phyloP scores from a whole-genome alignment of 768 basidiomycete species.

The Cystofilobasidium capitatum region DNA sequence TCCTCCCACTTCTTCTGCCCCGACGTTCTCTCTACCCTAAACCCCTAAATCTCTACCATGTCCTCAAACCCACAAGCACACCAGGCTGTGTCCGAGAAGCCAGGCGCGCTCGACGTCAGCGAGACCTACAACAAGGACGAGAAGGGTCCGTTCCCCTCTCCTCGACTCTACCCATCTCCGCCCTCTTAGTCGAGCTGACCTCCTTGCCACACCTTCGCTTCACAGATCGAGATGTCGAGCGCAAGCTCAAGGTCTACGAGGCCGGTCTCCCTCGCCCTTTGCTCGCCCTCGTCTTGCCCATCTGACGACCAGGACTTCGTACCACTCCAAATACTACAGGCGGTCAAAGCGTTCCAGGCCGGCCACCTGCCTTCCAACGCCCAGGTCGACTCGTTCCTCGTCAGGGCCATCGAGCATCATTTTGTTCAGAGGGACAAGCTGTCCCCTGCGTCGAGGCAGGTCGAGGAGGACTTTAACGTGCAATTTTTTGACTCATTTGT shows the following conservation, averaged over 20 bases:
- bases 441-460: slow-evolving; percentile 62
- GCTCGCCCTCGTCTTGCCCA: neutral
- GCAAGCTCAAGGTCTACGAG: neutral
- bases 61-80: neutral
- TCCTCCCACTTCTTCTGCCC: neutral
- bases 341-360: slow-evolving; percentile 66
- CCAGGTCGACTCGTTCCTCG: slow-evolving; percentile 64
- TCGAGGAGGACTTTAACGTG: slow-evolving; percentile 53
- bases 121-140: neutral
- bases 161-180: too few relatives aligned
- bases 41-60: neutral
- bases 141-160: neutral
- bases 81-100: neutral
- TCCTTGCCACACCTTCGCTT: too few relatives aligned
- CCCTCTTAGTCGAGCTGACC: too few relatives aligned
- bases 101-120: neutral
- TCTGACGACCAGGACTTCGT: neutral
- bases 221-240: neutral
- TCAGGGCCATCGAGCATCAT: slow-evolving; percentile 39
- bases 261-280: neutral
- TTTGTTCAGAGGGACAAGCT: slow-evolving; percentile 57
- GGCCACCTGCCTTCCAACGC: slow-evolving; percentile 41
- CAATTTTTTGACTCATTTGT: neutral
- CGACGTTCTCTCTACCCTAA: neutral
- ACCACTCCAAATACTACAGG: neutral